These are phyloP conservation scores for Plectosphaerella sp. DNA, from an alignment of 2,329 filamentous ascomycete genomes.

Conservation along the genomic window DNA sequence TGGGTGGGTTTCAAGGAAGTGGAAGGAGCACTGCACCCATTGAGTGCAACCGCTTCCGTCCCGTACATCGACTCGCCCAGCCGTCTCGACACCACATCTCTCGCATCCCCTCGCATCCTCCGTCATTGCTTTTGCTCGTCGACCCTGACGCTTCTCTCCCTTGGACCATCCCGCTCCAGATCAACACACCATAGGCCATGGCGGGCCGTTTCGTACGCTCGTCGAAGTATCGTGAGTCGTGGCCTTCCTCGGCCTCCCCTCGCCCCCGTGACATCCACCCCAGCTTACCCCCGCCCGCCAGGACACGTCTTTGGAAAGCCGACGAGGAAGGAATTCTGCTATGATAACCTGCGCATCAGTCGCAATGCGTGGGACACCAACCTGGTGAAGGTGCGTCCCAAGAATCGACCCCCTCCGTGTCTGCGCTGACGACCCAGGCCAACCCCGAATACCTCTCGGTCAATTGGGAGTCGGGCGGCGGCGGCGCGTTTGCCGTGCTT, in stretches of 20 bases:
- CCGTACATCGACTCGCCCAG: no score
- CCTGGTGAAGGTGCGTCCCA: constrained; percentile 75
- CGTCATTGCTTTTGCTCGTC: neutral
- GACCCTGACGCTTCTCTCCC: neutral
- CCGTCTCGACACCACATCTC: no score
- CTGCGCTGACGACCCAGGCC: constrained; percentile 49
- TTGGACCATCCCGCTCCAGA: neutral
- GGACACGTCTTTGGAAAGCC: constrained; percentile 98
- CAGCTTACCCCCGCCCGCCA: constrained; percentile 31
- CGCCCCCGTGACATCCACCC: constrained; percentile 10
- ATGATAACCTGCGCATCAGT: constrained; percentile 95
- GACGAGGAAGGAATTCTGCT: constrained; percentile 95
- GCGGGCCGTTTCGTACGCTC: constrained; percentile 62
- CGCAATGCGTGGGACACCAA: constrained; percentile 99
- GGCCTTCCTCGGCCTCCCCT: constrained; percentile 14
- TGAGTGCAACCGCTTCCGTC: no score
- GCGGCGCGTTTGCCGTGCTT: constrained; percentile 94
- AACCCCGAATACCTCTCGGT: constrained; percentile 95
- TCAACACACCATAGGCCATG: constrained; percentile 33
- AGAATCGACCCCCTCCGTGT: neutral
- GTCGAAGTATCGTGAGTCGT: constrained; percentile 62
- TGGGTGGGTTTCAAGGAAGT: no score
- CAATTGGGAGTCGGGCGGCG: constrained; percentile 97
- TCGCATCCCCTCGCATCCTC: no score
- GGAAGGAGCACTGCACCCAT: no score